Conservation (phyloP, 23 red algal genomes). For the Agarophyton chilense region DNA sequence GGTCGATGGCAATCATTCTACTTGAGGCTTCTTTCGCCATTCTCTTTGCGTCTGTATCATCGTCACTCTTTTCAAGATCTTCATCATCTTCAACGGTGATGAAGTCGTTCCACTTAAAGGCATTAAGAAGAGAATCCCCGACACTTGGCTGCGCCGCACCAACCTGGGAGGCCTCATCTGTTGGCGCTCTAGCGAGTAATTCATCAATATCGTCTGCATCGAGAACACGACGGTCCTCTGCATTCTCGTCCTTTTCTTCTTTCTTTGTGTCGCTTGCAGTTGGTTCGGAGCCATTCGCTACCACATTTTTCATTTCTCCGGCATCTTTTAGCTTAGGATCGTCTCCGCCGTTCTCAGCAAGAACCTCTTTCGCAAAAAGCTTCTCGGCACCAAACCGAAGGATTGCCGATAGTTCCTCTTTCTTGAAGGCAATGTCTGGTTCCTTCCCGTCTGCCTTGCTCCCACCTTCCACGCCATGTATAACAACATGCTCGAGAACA, state of each 20-base stretch:
- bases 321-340: constrained; percentile 9
- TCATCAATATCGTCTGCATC: constrained; percentile 95
- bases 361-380: constrained; percentile 69
- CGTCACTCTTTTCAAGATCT: constrained; percentile 49
- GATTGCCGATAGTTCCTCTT: constrained; percentile 92
- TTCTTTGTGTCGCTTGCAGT: background rate
- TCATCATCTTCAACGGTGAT: constrained; percentile 72
- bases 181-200: constrained; percentile 74
- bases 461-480: constrained; percentile 88
- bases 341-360: constrained; percentile 3
- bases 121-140: constrained; percentile 92
- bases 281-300: constrained; percentile 16
- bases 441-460: constrained; percentile 58
- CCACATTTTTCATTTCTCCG: background rate
- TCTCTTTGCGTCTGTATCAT: constrained; percentile 42
- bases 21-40: constrained; percentile 50
- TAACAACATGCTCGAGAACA: constrained; percentile 92
- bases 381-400: constrained; percentile 95
- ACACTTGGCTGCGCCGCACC: constrained; percentile 64
- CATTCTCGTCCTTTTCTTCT: constrained; percentile 63
- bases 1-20: constrained; percentile 27
- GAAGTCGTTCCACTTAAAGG: constrained; percentile 97
- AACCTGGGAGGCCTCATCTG: constrained; percentile 67
- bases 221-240: constrained; percentile 60
- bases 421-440: constrained; percentile 77